Percentiles rank a stretch among this genome's conserved stretches.
Conservation (phyloP, 1,284 basidiomycete species). For the Filobasidium uniguttulatum region DNA sequence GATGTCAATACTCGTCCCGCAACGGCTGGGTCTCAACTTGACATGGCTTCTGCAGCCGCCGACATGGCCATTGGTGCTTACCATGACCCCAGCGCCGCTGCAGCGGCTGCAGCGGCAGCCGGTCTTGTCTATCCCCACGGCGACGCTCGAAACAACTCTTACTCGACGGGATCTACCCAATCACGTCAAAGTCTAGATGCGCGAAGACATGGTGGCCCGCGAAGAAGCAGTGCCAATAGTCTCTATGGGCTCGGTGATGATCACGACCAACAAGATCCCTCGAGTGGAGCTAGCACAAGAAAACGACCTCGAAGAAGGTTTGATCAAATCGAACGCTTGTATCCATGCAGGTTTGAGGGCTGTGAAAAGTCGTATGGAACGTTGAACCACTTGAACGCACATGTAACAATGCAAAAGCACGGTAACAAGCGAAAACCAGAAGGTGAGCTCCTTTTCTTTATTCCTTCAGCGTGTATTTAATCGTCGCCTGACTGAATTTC, state of each 20-base stretch:
- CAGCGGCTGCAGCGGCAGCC: constrained; percentile 1
- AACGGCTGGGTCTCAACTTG: constrained; percentile 1
- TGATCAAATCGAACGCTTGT: constrained; percentile 45
- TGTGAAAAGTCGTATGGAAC: constrained; percentile 44
- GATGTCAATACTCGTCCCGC: background rate
- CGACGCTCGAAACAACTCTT: constrained; percentile 10
- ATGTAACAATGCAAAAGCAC: constrained; percentile 46
- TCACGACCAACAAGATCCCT: constrained; percentile 6
- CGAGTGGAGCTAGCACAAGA: constrained; percentile 19
- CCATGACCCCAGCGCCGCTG: constrained; percentile 2
- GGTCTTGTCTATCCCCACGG: constrained; percentile 3
- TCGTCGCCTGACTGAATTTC: background rate
- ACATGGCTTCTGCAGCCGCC: constrained; percentile 1
- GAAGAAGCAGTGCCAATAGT: constrained; percentile 1
- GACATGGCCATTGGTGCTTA: constrained; percentile 5
- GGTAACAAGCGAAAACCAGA: constrained; percentile 42
- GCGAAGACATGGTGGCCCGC: constrained; percentile 5
- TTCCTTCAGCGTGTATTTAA: background rate
- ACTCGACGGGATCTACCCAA: constrained; percentile 6
- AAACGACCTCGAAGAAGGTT: constrained; percentile 38
- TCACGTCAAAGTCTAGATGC: constrained; percentile 9
- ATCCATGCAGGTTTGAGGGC: constrained; percentile 42
- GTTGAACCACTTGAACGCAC: constrained; percentile 45
- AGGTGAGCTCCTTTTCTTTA: constrained; percentile 28
- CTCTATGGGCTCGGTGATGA: background rate